phyloP scores from a whole-genome alignment of 768 basidiomycete genomes.

The Leccinellum albellum region DNA sequence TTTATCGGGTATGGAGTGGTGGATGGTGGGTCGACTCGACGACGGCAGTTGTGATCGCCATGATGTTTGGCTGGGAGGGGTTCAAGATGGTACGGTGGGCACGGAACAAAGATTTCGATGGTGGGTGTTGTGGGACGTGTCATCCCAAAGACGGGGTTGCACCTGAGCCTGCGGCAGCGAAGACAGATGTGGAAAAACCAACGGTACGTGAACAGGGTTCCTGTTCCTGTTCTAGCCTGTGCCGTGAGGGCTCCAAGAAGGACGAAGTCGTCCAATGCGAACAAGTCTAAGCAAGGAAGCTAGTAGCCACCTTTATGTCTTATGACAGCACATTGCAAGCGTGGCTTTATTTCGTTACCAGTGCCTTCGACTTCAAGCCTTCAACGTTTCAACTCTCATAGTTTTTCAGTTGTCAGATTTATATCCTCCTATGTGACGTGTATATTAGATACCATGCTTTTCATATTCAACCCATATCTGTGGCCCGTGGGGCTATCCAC shows the following conservation, averaged over 20 bases:
- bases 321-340: background rate
- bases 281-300: slow-evolving; percentile 4
- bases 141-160: background rate
- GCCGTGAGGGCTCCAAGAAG: slow-evolving; percentile 2
- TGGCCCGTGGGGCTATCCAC: too few relatives aligned
- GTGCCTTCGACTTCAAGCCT: background rate
- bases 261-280: background rate
- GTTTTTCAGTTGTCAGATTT: background rate
- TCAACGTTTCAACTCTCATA: background rate
- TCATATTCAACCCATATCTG: too few relatives aligned
- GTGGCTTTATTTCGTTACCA: background rate
- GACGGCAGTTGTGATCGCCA: slow-evolving; percentile 38
- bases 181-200: background rate
- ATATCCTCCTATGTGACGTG: background rate
- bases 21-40: slow-evolving; percentile 49
- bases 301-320: background rate
- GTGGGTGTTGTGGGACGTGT: slow-evolving; percentile 34
- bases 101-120: slow-evolving; percentile 31
- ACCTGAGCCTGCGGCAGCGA: background rate
- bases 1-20: slow-evolving; percentile 39
- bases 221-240: background rate
- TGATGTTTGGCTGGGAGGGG: slow-evolving; percentile 46
- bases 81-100: slow-evolving; percentile 42
- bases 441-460: background rate
- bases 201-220: background rate